Evolutionary conservation across 805 yeast genomes (phyloP).

Genomic region (Saccharomyces mikatae): DNA sequence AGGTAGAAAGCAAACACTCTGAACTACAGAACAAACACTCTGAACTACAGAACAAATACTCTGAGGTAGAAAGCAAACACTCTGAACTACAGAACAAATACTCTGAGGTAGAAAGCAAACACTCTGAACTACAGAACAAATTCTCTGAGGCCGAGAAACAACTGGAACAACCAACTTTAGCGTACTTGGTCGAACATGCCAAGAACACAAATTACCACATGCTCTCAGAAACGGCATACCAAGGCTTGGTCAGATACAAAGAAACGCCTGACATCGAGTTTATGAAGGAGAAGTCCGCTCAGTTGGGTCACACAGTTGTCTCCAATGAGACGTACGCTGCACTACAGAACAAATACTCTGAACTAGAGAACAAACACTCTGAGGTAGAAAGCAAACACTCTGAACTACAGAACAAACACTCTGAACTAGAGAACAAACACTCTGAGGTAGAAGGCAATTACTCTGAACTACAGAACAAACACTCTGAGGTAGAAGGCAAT

Average conservation of each 20-base stretch:
- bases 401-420: not conserved
- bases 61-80: not conserved
- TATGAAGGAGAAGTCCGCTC: constrained; percentile 5
- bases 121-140: not conserved
- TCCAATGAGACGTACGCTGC: not conserved
- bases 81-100: not conserved
- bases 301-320: constrained; percentile 7
- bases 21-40: constrained; percentile 5
- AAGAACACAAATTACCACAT: not conserved
- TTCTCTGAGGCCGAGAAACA: not conserved
- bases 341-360: not conserved
- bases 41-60: constrained; percentile 4
- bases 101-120: constrained; percentile 2
- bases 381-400: not conserved
- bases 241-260: not conserved
- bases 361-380: no score
- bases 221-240: not conserved
- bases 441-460: no score
- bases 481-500: no score
- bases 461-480: not conserved
- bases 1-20: not conserved
- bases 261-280: constrained; percentile 6
- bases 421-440: not conserved
- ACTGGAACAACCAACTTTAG: not conserved
- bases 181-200: not conserved